Evolutionary conservation across 441 rosid genomes (phyloP).

Genomic region (Croton setiger): DNA sequence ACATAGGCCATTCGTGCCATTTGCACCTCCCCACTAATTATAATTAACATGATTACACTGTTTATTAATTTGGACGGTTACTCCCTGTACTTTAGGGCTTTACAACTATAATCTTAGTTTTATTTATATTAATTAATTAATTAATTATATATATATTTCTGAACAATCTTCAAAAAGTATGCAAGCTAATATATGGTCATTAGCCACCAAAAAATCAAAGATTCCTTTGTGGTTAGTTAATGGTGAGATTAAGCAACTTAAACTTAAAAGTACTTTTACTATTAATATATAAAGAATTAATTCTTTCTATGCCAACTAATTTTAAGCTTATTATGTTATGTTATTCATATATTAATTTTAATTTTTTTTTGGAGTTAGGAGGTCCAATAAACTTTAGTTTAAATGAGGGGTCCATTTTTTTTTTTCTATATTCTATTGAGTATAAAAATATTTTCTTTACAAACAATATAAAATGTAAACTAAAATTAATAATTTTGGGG

Average conservation of each 20-base stretch:
- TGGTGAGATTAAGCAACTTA: background rate
- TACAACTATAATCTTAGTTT: slow-evolving; percentile 19
- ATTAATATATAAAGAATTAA: no score
- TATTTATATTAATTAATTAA: no score
- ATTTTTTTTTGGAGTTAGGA: no score
- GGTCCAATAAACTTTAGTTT: no score
- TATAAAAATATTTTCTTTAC: no score
- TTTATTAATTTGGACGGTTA: slow-evolving; percentile 21
- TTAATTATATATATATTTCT: background rate
- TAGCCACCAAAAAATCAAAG: slow-evolving; percentile 2
- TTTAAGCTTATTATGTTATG: no score
- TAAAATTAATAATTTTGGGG: no score
- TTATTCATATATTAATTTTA: no score
- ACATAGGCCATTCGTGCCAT: slow-evolving; percentile 26
- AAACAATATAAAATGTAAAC: no score
- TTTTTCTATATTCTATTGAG: no score
- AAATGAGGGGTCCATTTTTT: no score
- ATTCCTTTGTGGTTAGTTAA: background rate
- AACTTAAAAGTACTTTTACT: background rate
- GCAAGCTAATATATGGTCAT: slow-evolving; percentile 3
- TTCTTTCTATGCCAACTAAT: no score
- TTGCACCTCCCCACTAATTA: slow-evolving; percentile 36
- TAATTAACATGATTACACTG: slow-evolving; percentile 3
- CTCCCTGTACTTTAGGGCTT: slow-evolving; percentile 28
- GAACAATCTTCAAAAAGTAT: slow-evolving; percentile 8